phyloP scores from a whole-genome alignment of 805 yeast genomes.

The Ogataea saltuana region DNA sequence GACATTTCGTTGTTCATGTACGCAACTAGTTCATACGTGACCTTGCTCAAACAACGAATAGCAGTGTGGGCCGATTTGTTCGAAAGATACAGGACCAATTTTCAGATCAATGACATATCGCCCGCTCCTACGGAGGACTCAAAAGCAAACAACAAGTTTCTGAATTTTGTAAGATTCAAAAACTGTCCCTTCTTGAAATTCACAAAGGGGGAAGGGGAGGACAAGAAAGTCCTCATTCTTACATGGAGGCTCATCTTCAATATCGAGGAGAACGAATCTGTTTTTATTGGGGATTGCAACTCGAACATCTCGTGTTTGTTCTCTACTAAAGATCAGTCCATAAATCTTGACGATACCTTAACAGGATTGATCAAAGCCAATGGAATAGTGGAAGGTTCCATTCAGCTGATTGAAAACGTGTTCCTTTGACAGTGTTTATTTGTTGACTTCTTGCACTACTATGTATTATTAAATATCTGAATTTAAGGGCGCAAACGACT shows the following conservation, averaged over 20 bases:
- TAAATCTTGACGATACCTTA: conserved; percentile 19
- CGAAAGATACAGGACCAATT: conserved; percentile 15
- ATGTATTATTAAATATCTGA: conserved; percentile 3
- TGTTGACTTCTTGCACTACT: neutral
- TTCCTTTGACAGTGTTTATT: conserved; percentile 5
- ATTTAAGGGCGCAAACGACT: too few species aligned
- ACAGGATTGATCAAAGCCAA: conserved; percentile 22
- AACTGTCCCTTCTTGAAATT: conserved; percentile 12
- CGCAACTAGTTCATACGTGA: conserved; percentile 27
- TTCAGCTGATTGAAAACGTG: conserved; percentile 18
- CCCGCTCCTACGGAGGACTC: conserved; percentile 1
- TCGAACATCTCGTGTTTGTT: conserved; percentile 17
- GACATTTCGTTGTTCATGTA: conserved; percentile 30
- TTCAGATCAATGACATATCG: conserved; percentile 19
- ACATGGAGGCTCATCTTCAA: conserved; percentile 19
- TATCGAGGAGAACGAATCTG: conserved; percentile 6
- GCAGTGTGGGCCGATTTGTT: conserved; percentile 23
- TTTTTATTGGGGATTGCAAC: conserved; percentile 22
- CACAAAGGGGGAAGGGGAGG: neutral
- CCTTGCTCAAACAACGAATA: conserved; percentile 21
- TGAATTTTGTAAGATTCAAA: conserved; percentile 15
- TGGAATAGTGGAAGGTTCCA: conserved; percentile 18
- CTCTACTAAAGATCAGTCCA: neutral
- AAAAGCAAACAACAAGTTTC: conserved; percentile 3
- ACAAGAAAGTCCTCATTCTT: conserved; percentile 3